phyloP scores from a whole-genome alignment of 225 moss, liverwort and hornwort genomes.

The Polytrichum commune region DNA sequence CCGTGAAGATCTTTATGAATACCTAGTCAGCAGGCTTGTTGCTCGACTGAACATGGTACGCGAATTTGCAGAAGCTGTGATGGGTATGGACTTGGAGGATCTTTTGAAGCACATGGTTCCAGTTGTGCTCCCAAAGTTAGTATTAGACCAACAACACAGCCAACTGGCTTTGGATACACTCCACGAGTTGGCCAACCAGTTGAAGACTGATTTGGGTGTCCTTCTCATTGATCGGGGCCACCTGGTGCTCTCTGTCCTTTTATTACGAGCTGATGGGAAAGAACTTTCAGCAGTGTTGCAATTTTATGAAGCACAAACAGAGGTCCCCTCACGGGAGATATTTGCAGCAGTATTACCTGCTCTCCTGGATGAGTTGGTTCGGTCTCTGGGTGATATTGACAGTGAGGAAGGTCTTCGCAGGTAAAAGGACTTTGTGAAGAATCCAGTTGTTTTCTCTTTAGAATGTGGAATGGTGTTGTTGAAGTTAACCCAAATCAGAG shows the following conservation, averaged over 20 bases:
- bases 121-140: conserved; percentile 88
- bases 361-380: conserved; percentile 91
- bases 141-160: conserved; percentile 80
- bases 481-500: too few species aligned
- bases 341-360: conserved; percentile 82
- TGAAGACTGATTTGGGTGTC: conserved; percentile 71
- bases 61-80: conserved; percentile 81
- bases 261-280: conserved; percentile 89
- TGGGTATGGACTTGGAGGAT: conserved; percentile 63
- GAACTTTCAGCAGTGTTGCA: conserved; percentile 92
- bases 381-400: conserved; percentile 89
- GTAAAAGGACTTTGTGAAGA: conserved; percentile 22
- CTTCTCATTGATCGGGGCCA: conserved; percentile 86
- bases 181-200: conserved; percentile 77
- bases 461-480: too few species aligned
- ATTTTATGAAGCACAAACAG: conserved; percentile 95
- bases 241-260: conserved; percentile 81
- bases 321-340: conserved; percentile 82
- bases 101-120: conserved; percentile 91
- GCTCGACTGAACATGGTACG: conserved; percentile 79
- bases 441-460: too few species aligned
- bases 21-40: conserved; percentile 80
- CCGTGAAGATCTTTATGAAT: conserved; percentile 91
- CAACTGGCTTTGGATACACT: conserved; percentile 70
- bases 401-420: conserved; percentile 84